Evolutionary conservation across 352 stramenopile genomes (phyloP).

Genomic region (Vaucheria bursata): DNA sequence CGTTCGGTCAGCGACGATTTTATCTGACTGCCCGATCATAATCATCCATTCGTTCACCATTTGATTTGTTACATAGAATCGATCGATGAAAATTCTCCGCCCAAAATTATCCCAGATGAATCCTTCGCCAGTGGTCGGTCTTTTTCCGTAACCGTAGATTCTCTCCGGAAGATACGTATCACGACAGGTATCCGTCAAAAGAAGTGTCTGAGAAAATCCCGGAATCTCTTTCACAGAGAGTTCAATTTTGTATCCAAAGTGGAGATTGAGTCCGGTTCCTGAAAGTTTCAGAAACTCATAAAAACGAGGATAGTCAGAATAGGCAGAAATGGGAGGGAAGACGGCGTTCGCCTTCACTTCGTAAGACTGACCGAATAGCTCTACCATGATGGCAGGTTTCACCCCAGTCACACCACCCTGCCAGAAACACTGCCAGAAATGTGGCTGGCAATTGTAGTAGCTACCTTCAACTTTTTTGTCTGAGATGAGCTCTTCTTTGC

Average conservation of each 20-base stretch:
- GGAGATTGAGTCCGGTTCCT: background rate
- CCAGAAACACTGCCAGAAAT: too few relatives aligned
- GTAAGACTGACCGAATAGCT: background rate
- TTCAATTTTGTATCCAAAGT: background rate
- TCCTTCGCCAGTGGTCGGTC: background rate
- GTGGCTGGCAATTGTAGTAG: background rate
- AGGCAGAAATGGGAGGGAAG: background rate
- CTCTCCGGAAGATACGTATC: background rate
- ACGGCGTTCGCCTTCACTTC: background rate
- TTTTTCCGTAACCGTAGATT: constrained; percentile 1
- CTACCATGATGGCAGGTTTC: background rate
- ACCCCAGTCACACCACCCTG: background rate
- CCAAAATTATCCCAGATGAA: constrained; percentile 3
- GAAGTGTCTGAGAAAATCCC: background rate
- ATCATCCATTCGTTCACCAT: background rate
- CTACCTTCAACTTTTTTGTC: background rate
- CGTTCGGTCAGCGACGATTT: too few relatives aligned
- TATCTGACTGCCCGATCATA: background rate
- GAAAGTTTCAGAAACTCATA: background rate
- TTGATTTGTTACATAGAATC: constrained; percentile 1
- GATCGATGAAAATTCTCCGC: background rate
- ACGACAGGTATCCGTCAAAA: background rate
- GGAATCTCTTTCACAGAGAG: background rate
- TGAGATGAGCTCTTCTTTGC: background rate
- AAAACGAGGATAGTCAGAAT: background rate